A percentile compares a stretch with the other conserved stretches of the same genome.
Evolutionary conservation across 2,329 filamentous ascomycete species (phyloP).

Genomic region (Penicillium sp.): DNA sequence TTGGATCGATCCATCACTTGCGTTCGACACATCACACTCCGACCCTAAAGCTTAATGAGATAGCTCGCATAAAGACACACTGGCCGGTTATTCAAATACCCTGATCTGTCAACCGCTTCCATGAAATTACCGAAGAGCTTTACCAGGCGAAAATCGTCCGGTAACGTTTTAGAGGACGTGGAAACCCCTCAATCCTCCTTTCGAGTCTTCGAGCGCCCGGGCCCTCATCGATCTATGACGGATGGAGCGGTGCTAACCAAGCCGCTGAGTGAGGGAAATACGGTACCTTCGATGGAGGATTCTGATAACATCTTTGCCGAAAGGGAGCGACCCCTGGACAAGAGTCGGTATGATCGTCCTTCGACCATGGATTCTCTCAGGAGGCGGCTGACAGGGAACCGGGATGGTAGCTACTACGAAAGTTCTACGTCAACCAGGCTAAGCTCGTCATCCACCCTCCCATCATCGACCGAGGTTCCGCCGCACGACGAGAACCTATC

Average conservation of each 20-base stretch:
- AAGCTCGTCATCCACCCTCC: slow-evolving; percentile 56
- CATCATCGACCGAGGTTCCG: slow-evolving; percentile 52
- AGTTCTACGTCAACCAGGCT: slow-evolving; percentile 51
- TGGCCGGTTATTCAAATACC: slow-evolving; percentile 1
- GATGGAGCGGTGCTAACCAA: slow-evolving; percentile 38
- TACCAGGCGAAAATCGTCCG: slow-evolving; percentile 54
- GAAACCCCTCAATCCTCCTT: slow-evolving; percentile 49
- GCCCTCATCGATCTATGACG: slow-evolving; percentile 44
- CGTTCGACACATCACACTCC: slow-evolving; percentile 22
- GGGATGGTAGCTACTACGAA: slow-evolving; percentile 50
- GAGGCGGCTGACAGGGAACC: slow-evolving; percentile 34
- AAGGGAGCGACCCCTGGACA: slow-evolving; percentile 33
- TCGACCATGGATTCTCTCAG: slow-evolving; percentile 16
- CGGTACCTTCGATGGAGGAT: slow-evolving; percentile 38
- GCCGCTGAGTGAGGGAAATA: slow-evolving; percentile 34
- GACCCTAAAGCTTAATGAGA: slow-evolving; percentile 15
- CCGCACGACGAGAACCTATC: slow-evolving; percentile 40
- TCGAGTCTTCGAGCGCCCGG: slow-evolving; percentile 53
- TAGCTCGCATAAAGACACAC: slow-evolving; percentile 1
- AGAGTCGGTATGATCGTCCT: slow-evolving; percentile 36
- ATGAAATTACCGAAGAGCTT: slow-evolving; percentile 57
- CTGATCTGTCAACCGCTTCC: neutral
- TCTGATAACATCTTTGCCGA: slow-evolving; percentile 42
- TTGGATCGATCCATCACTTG: slow-evolving; percentile 14
- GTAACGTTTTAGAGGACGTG: slow-evolving; percentile 52